phyloP scores from a whole-genome alignment of 2,329 filamentous ascomycete species.

The Cladosporium sp. region DNA sequence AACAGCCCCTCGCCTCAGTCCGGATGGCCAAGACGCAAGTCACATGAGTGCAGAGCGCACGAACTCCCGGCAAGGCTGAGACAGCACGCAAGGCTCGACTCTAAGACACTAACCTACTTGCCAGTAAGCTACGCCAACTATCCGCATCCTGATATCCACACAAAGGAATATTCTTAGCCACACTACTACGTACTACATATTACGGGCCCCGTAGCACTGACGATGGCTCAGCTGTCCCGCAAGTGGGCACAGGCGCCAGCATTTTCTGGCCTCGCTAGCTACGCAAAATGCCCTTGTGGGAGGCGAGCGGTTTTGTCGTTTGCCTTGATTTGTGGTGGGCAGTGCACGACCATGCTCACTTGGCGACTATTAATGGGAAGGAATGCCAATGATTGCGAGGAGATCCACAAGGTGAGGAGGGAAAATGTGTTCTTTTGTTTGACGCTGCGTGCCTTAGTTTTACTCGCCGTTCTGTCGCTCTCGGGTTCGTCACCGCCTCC shows the following conservation, averaged over 20 bases:
- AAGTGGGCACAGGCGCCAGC: slow-evolving; percentile 3
- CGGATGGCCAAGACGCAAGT: background rate
- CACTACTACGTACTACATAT: background rate
- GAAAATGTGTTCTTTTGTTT: background rate
- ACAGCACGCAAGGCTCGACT: background rate
- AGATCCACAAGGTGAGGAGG: background rate
- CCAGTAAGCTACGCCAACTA: background rate
- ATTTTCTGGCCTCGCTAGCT: background rate
- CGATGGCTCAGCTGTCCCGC: background rate
- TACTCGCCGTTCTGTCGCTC: background rate
- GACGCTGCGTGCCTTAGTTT: background rate
- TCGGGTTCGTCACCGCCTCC: background rate
- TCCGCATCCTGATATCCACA: background rate
- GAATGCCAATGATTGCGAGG: background rate
- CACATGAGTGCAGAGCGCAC: background rate
- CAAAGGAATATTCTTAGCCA: background rate
- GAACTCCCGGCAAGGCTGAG: background rate
- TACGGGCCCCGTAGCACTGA: background rate
- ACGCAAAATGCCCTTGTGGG: background rate
- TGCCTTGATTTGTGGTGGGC: background rate
- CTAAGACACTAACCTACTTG: background rate
- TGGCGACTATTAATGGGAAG: background rate
- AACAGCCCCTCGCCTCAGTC: background rate
- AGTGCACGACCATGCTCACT: background rate
- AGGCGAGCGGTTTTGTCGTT: background rate